Evolutionary conservation across 2,329 filamentous ascomycete species (phyloP), one percentile per base, ranked within the genome.

Genomic region (Mollisiaceae sp.): DNA sequence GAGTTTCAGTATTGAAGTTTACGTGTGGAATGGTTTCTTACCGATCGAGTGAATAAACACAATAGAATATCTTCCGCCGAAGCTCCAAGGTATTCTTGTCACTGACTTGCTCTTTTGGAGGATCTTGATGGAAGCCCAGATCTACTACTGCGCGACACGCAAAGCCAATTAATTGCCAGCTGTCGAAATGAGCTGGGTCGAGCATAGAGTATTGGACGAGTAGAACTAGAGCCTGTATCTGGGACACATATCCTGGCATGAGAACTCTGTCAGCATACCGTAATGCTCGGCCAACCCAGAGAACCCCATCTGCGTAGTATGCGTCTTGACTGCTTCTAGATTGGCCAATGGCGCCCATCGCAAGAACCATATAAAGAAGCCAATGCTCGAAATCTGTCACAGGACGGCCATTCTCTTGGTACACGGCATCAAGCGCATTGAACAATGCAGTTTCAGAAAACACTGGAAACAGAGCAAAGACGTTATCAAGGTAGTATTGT

Each of bases 111-210:
- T 90, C 89, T 64, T 86, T 83, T 0, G 91, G 90, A 2, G 93
- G 93, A 71, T 98, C 94, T 78, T 97, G 94, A 77, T 98, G 95
- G 65, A 96, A 89, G 8, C 95, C 95, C 36, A 97, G 81, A 79
- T 99, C 95, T 24, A 97, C 86, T 74, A 94, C 89, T 6, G 93
- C 92, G 65, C 94, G 88, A 47, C 92, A 92, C 8, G 94, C 94
- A 76, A 95, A 94, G 8, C 94, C 95, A 63, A 97, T 91, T 67
- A 97, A 79, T 69, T 95, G 94, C 94, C 95, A 98, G 72, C 91
- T 93, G 74, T 97, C 93, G 74, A 97, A 97, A 75, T 96, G 93
- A 50, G 89, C 87, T 1, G 94, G 94, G 72, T 98, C 94, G 59
- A 97, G 83, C 81, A 95, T 91, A 2, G 94, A 90, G 77, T 97